These are phyloP conservation scores for Podospora pseudocomata DNA, from an alignment of 495 filamentous ascomycete genomes.

Conservation along the genomic window DNA sequence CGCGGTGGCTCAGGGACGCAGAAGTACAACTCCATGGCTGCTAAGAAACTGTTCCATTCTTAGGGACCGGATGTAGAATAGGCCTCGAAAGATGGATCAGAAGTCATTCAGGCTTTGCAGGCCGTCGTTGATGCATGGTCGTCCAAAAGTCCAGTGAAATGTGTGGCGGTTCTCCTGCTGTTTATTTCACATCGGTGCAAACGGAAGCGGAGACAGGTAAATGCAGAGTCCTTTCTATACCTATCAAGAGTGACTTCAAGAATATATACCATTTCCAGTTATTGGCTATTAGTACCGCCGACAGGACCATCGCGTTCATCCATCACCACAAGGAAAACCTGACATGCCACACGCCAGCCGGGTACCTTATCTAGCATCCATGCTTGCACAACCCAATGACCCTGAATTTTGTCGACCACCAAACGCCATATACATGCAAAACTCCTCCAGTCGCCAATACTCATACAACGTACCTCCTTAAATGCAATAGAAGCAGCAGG, in stretches of 20 bases:
- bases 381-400: background rate
- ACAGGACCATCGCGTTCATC: background rate
- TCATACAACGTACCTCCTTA: background rate
- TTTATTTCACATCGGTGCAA: too few species aligned
- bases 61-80: too few species aligned
- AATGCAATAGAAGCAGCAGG: background rate
- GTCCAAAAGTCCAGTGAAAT: too few species aligned
- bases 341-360: background rate
- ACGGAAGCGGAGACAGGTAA: too few species aligned
- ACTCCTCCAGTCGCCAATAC: background rate
- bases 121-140: too few species aligned
- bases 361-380: background rate
- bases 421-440: background rate
- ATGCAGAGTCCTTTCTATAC: background rate
- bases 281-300: background rate
- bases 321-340: background rate
- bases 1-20: conserved; percentile 16
- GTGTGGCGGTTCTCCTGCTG: too few species aligned
- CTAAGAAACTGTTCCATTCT: conserved; percentile 16
- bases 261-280: background rate
- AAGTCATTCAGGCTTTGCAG: too few species aligned
- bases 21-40: conserved; percentile 14
- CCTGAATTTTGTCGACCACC: background rate
- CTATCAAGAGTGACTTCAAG: background rate
- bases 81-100: too few species aligned